Evolutionary conservation across 768 basidiomycete genomes (phyloP), one percentile per base, ranked within the genome.

Genomic region (Trametes cinnabarina): DNA sequence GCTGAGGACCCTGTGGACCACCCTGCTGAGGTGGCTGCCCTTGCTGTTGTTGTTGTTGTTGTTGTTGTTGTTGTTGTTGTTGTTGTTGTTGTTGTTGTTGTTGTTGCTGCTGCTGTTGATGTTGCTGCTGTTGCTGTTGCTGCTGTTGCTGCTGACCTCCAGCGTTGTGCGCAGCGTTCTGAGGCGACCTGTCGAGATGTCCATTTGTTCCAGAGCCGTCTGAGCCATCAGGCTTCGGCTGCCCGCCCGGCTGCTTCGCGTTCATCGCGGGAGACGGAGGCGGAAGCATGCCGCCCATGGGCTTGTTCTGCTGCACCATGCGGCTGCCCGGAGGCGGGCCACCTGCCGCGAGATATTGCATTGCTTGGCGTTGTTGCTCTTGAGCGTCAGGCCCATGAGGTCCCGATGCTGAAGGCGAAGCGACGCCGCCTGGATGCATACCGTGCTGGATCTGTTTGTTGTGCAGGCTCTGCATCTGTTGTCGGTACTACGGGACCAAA

Each of bases 191-290:
- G 52, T 65, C 60, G 40, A 64, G 43, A 30, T 59, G 61, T 2
- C 58, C 58, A 34, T 66, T 66, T 15, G 59, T 40, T 17, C 43
- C 35, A 14, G 47, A 40, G 14, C 55, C 50, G 25, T 50, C 57
- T 14, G 39, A 40, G 15, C 47, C 59, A 9, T 65, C 62, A 22
- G 37, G 44, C 51, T 64, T 66, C 25, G n/a, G 39, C 26, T 47
- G 50, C 0, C 57, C 49, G 2, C 49, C 63, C 8, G 58, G 42
- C 7, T 50, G 51, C 60, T 69, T 65, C 37, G 60, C 22, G 11
- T 57, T 58, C 63, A 74, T 74, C 1, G 75, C 77, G 39, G 84
- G 81, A 5, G 82, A 82, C 4, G 82, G 79, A 11, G 80, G 82
- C 0, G 82, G 82, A 69, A 77, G 74, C 79, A 81, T 82, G 15